Percentiles rank a stretch among this genome's conserved stretches.
Conservation (phyloP, 352 stramenopile genomes). For the Aphanomyces cochlioides region DNA sequence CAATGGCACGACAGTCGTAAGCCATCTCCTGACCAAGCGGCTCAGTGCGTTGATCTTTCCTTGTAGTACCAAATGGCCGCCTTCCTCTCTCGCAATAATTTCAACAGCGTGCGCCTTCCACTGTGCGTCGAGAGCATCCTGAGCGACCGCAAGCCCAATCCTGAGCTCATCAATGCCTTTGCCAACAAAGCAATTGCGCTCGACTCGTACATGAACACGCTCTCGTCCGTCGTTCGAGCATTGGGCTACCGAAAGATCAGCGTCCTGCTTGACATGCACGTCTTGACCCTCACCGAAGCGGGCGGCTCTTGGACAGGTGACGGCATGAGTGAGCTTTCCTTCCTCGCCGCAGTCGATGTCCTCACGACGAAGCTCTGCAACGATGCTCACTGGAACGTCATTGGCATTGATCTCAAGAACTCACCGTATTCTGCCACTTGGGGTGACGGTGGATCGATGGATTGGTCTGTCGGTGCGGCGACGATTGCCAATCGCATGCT, state of each 20-base stretch:
- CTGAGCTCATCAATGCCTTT: constrained; percentile 51
- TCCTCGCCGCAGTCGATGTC: constrained; percentile 53
- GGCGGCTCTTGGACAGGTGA: constrained; percentile 52
- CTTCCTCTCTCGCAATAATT: constrained; percentile 67
- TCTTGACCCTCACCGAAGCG: constrained; percentile 40
- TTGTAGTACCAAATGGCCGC: constrained; percentile 67
- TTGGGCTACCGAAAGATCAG: constrained; percentile 59
- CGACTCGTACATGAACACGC: constrained; percentile 52
- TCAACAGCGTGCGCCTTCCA: constrained; percentile 61
- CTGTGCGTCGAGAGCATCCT: constrained; percentile 56
- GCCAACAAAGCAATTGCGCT: constrained; percentile 66
- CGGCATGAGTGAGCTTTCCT: constrained; percentile 48
- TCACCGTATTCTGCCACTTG: constrained; percentile 57
- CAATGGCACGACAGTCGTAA: constrained; percentile 60
- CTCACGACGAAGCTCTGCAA: constrained; percentile 62
- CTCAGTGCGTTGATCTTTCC: neutral
- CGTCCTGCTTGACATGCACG: constrained; percentile 68
- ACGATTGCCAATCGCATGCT: constrained; percentile 61
- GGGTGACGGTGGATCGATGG: constrained; percentile 60
- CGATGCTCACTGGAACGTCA: constrained; percentile 78
- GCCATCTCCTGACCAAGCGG: neutral
- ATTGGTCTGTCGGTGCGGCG: constrained; percentile 68
- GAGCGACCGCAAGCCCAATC: constrained; percentile 40
- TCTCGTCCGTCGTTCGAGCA: constrained; percentile 50
- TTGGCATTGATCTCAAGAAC: constrained; percentile 82